Evolutionary conservation across 768 basidiomycete genomes (phyloP).

Genomic region (Phylloporus arenicola): DNA sequence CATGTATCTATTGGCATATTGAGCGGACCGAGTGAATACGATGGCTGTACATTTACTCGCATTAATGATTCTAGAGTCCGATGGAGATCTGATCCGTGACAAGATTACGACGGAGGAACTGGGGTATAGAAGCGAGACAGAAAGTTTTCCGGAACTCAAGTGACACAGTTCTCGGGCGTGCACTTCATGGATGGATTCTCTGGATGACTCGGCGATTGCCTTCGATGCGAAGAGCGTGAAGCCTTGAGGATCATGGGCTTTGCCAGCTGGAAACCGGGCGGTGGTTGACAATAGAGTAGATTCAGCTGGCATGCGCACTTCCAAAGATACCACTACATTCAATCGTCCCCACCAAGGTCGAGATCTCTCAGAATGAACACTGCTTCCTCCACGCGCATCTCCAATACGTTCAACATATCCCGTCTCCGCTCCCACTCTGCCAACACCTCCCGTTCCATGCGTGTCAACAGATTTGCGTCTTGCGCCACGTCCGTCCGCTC

Average conservation of each 20-base stretch:
- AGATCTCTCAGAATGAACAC: slow-evolving; percentile 89
- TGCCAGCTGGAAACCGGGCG: no score
- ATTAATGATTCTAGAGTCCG: background rate
- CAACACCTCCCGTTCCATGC: slow-evolving; percentile 72
- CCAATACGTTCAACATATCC: slow-evolving; percentile 71
- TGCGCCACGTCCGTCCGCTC: slow-evolving; percentile 81
- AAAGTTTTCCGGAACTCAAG: no score
- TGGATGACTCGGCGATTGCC: no score
- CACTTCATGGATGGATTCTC: no score
- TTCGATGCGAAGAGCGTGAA: no score
- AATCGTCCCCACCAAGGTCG: slow-evolving; percentile 45
- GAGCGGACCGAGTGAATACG: background rate
- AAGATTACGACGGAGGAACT: no score
- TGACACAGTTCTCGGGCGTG: no score
- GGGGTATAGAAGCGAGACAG: no score
- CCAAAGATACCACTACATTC: slow-evolving; percentile 40
- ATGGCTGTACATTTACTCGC: background rate
- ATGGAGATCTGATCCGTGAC: background rate
- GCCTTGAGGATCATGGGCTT: no score
- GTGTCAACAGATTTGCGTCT: slow-evolving; percentile 61
- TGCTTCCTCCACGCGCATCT: slow-evolving; percentile 82
- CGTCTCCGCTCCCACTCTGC: slow-evolving; percentile 69
- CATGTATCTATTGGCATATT: background rate
- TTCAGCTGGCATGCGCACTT: background rate
- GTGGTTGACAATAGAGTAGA: background rate